Conservation (phyloP, 1,284 basidiomycete genomes). For the Naganishia sp. region DNA sequence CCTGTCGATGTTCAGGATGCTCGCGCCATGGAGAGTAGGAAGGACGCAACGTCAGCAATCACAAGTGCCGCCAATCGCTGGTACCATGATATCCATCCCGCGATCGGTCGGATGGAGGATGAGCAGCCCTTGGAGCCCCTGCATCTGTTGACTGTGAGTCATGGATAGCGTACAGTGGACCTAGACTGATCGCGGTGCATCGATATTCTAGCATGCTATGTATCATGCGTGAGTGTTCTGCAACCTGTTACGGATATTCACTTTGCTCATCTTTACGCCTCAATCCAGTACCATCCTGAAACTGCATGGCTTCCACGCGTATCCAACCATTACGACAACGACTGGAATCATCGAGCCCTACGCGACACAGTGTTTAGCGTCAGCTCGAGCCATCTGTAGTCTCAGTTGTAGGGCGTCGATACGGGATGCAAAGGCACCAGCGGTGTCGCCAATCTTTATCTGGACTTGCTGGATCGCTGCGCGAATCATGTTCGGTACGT, state of each 20-base stretch:
- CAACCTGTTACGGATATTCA: too few species aligned
- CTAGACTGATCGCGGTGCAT: neutral
- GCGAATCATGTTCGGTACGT: constrained; percentile 50
- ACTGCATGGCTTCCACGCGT: constrained; percentile 53
- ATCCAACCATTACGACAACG: constrained; percentile 46
- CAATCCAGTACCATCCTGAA: constrained; percentile 47
- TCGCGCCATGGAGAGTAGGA: constrained; percentile 45
- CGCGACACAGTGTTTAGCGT: constrained; percentile 43
- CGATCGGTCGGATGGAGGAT: constrained; percentile 28
- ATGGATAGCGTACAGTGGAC: neutral
- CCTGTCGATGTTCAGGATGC: constrained; percentile 47
- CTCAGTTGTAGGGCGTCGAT: constrained; percentile 35
- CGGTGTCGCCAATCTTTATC: constrained; percentile 48
- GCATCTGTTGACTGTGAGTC: constrained; percentile 47
- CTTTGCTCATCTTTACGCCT: constrained; percentile 27
- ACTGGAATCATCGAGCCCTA: constrained; percentile 49
- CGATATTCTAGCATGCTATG: constrained; percentile 43
- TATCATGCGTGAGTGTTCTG: constrained; percentile 45
- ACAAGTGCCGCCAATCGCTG: constrained; percentile 45
- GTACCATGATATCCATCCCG: constrained; percentile 39
- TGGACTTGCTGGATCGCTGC: constrained; percentile 54
- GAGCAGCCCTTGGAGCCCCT: constrained; percentile 24
- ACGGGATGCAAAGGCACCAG: constrained; percentile 35
- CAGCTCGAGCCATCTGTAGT: constrained; percentile 40
- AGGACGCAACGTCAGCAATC: constrained; percentile 46